Evolutionary conservation across 352 stramenopile genomes (phyloP), one percentile per base, ranked within the genome.

Genomic region (Phytophthora fragariae): DNA sequence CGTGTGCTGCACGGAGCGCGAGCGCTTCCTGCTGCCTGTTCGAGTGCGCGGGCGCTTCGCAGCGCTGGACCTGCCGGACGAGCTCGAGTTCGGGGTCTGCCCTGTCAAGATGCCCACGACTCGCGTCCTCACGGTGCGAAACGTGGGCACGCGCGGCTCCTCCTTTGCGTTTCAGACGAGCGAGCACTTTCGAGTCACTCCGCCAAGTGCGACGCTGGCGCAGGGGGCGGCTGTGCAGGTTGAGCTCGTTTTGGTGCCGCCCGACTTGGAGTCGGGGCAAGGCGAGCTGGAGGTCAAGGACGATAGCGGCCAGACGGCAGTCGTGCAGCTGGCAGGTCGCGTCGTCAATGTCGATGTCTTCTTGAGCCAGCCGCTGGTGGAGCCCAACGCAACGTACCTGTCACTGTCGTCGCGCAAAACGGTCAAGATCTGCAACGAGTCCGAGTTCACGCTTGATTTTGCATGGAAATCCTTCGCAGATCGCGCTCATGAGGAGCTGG

Each of bases 1-100:
- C 37, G 82, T 98, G n/a, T 98, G 93, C 70, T 89, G 82, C 61
- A 99, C 97, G 1, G 96, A 99, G 73, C 84, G 96, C 17, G 96
- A 99, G 75, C 96, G 94, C n/a, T 99, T 99, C 64, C 44, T 97
- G 33, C 76, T 99, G 5, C 95, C 96, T 14, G 78, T 99, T 29
- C 87, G 83, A 24, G 94, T 95, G 9, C 77, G 90, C 27, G 97
- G 97, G 0, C 83, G 83, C 1, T 89, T 88, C 56, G 88, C 95
- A 6, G 90, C 82, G n/a, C 76, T 99, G 24, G 88, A 95, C 65
- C 89, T 99, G 59, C 92, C 96, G 0, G 95, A 98, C 69, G 77
- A 95, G 46, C 79, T 99, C 35, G 73, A 87, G 21, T 96, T 98
- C 31, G 92, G 93, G 9, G 50, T 83, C 19, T 97, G 90, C 33